phyloP scores from a whole-genome alignment of 2,329 filamentous ascomycete genomes.

The Neurospora crassa region DNA sequence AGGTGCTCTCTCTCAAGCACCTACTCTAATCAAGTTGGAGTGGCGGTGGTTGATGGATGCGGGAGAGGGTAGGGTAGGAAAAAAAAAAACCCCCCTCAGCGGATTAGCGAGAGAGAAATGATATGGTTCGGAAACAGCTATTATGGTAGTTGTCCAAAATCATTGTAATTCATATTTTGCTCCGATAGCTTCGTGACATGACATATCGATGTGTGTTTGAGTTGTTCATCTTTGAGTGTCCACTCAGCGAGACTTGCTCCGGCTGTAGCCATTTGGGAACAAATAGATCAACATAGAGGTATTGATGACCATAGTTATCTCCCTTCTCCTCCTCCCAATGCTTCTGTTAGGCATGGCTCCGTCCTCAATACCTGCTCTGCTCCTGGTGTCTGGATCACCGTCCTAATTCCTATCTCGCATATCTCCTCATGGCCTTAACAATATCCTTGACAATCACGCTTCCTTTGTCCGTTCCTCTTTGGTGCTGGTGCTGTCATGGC shows the following conservation, averaged over 20 bases:
- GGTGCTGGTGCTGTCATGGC: neutral
- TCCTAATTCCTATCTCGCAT: neutral
- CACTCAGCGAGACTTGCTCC: neutral
- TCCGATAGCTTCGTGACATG: neutral
- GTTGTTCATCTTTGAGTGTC: neutral
- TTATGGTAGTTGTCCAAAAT: neutral
- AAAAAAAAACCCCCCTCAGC: neutral
- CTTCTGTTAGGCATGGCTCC: neutral
- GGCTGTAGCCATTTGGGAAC: too few relatives aligned
- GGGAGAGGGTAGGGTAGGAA: neutral
- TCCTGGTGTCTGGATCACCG: neutral
- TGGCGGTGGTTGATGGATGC: neutral
- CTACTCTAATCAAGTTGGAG: neutral
- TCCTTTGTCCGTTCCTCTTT: neutral
- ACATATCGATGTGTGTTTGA: neutral
- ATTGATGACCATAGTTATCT: neutral
- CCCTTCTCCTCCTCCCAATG: neutral
- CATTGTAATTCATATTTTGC: neutral
- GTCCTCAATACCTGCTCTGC: neutral
- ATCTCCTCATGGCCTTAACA: neutral
- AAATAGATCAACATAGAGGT: neutral
- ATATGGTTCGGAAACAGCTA: neutral
- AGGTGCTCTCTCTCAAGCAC: neutral
- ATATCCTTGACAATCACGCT: neutral
- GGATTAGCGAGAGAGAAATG: neutral